phyloP scores from a whole-genome alignment of 176 grass and related monocot genomes.

The Elymus sibiricus region DNA sequence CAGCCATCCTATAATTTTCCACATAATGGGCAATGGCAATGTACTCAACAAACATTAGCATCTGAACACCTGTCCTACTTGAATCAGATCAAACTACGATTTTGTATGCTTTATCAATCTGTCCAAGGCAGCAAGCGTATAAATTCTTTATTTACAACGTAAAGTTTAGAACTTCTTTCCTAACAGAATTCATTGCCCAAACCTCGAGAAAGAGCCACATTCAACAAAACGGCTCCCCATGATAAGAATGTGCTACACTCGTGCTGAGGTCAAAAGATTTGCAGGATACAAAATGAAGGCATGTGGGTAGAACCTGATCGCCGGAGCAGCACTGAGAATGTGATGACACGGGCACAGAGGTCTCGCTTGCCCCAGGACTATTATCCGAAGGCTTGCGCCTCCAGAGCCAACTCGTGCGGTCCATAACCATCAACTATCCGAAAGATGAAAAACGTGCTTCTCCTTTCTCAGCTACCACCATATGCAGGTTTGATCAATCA shows the following conservation, averaged over 20 bases:
- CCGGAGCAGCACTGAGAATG: slow-evolving; percentile 48
- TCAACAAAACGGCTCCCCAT: not conserved
- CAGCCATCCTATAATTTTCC: too few species aligned
- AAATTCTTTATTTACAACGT: not conserved
- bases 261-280: slow-evolving; percentile 15
- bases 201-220: not conserved
- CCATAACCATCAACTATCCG: slow-evolving; percentile 52
- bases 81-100: not conserved
- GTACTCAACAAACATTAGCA: slow-evolving; percentile 8
- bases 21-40: too few species aligned
- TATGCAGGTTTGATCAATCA: slow-evolving; percentile 26
- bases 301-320: slow-evolving; percentile 53
- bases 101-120: slow-evolving; percentile 6
- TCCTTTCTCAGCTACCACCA: slow-evolving; percentile 19
- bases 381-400: slow-evolving; percentile 72
- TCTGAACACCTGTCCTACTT: not conserved
- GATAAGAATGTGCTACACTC: not conserved
- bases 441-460: slow-evolving; percentile 6
- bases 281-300: slow-evolving; percentile 1
- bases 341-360: slow-evolving; percentile 32
- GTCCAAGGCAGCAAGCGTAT: slow-evolving; percentile 8
- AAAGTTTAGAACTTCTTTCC: not conserved
- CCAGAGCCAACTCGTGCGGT: slow-evolving; percentile 63
- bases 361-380: slow-evolving; percentile 46
- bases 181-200: not conserved